These are phyloP conservation scores for Platanthera zijinensis DNA, from an alignment of 106 monocot genomes.

Conservation along the genomic window DNA sequence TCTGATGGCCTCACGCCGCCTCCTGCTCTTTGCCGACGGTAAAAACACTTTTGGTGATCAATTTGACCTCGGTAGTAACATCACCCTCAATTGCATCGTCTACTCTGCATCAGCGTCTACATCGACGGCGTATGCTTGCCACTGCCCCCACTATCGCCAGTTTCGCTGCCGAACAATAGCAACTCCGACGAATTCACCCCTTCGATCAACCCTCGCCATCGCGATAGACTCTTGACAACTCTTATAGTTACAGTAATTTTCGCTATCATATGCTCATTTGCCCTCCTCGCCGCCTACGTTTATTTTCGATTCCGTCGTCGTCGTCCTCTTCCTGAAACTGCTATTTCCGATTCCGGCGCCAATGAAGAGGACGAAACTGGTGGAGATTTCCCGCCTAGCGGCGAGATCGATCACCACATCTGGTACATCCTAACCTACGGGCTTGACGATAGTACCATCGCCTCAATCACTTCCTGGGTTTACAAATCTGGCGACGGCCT, in stretches of 20 bases:
- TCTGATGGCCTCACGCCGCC: conserved; percentile 2
- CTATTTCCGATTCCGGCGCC: background rate
- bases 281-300: conserved; percentile 23
- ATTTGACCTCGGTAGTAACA: background rate
- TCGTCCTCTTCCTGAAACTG: background rate
- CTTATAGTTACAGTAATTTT: conserved; percentile 14
- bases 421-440: conserved; percentile 82
- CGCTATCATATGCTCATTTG: conserved; percentile 22
- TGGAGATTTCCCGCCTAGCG: background rate
- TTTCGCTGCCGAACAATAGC: background rate
- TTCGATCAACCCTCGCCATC: background rate
- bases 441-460: conserved; percentile 63
- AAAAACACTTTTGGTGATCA: background rate
- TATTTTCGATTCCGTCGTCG: conserved; percentile 13
- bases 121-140: background rate
- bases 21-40: background rate
- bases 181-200: background rate
- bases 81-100: conserved; percentile 4
- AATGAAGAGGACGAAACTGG: conserved; percentile 9
- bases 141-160: background rate
- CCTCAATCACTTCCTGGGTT: conserved; percentile 36
- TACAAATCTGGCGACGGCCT: conserved; percentile 42
- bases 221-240: background rate
- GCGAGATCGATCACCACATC: conserved; percentile 43
- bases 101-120: conserved; percentile 4